These are phyloP conservation scores for Daldinia decipiens DNA, from an alignment of 495 filamentous ascomycete genomes.

Conservation along the genomic window DNA sequence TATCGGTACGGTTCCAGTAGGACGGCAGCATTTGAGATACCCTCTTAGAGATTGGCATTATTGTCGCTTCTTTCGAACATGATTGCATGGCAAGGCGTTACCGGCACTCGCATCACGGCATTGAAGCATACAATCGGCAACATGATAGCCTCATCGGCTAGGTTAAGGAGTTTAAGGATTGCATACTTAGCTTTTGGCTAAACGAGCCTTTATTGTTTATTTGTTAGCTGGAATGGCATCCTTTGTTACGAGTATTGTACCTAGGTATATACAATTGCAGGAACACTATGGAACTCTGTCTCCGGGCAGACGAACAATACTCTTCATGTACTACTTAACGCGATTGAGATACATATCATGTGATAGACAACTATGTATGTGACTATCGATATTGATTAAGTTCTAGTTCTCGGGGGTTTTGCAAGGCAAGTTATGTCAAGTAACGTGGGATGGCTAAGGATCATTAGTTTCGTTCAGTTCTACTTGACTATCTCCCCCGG, in stretches of 20 bases:
- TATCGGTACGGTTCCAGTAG: constrained; percentile 13
- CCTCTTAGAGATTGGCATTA: constrained; percentile 23
- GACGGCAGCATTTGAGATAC: constrained; percentile 35
- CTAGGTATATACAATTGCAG: neutral
- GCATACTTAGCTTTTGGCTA: constrained; percentile 14
- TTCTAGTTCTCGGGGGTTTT: neutral
- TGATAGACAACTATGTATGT: neutral
- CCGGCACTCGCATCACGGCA: constrained; percentile 23
- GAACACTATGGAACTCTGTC: neutral
- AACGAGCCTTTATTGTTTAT: neutral
- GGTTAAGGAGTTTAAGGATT: constrained; percentile 22
- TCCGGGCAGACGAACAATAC: neutral
- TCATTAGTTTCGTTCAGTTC: neutral
- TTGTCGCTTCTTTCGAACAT: constrained; percentile 16
- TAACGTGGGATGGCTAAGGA: neutral
- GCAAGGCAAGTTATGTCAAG: neutral
- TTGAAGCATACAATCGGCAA: constrained; percentile 1
- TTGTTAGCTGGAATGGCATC: neutral
- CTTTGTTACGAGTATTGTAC: neutral
- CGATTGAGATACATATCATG: neutral
- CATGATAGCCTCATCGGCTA: constrained; percentile 11
- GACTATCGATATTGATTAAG: neutral
- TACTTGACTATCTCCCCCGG: neutral
- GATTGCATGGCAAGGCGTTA: constrained; percentile 37
- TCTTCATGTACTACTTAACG: neutral